A percentile compares a stretch with the other conserved stretches of the same genome.
These are phyloP conservation scores for Blastobotrys muscicola DNA, from an alignment of 805 yeast species.

Conservation along the genomic window DNA sequence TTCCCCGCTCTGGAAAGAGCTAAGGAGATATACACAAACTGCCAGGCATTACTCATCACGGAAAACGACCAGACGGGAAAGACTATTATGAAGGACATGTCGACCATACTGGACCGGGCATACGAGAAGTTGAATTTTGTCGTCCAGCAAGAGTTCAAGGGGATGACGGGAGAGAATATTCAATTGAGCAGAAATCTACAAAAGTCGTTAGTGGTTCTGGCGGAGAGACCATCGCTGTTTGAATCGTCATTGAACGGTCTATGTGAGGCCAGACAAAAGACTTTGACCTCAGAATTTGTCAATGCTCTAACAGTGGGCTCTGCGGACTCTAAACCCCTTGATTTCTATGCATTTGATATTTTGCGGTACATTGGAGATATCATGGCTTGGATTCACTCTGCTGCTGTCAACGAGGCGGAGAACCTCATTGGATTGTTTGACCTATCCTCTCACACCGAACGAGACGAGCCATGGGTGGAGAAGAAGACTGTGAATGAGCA, in stretches of 20 bases:
- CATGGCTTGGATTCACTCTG: conserved; percentile 77
- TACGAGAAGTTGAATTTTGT: conserved; percentile 44
- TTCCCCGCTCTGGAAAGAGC: conserved; percentile 53
- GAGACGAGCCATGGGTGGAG: conserved; percentile 12
- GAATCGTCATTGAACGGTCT: conserved; percentile 52
- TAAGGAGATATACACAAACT: conserved; percentile 52
- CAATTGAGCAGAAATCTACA: conserved; percentile 16
- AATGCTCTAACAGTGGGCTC: conserved; percentile 26
- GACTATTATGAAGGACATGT: conserved; percentile 52
- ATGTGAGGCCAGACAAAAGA: conserved; percentile 58
- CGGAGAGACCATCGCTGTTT: conserved; percentile 35
- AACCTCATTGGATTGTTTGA: conserved; percentile 55
- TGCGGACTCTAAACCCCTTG: conserved; percentile 38
- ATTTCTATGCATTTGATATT: conserved; percentile 68
- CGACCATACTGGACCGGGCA: conserved; percentile 41
- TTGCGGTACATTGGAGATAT: conserved; percentile 77
- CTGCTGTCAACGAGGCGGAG: conserved; percentile 82
- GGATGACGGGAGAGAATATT: conserved; percentile 12
- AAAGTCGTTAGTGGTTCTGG: conserved; percentile 20
- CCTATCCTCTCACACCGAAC: conserved; percentile 5
- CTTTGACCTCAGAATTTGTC: conserved; percentile 57
- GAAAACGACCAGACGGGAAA: conserved; percentile 46
- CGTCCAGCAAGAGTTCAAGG: conserved; percentile 25
- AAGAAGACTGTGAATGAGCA: conserved; percentile 30
- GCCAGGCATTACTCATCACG: conserved; percentile 57